Evolutionary conservation across 2,329 filamentous ascomycete genomes (phyloP).

Genomic region (Diaporthe destruens): DNA sequence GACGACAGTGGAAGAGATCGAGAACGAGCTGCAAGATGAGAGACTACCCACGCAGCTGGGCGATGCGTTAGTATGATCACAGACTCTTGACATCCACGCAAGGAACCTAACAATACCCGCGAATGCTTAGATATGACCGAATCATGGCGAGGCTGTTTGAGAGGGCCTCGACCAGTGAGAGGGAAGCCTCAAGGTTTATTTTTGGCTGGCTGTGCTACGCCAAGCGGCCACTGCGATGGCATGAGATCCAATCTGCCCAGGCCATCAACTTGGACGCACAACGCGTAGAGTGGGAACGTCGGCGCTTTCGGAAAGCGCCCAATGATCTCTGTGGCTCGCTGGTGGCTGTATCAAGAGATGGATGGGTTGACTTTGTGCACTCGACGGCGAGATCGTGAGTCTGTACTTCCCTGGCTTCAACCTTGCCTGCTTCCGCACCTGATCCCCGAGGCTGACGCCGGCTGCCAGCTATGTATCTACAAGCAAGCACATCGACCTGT

Average conservation of each 20-base stretch:
- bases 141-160: conserved; percentile 38
- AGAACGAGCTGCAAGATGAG: conserved; percentile 16
- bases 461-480: conserved; percentile 21
- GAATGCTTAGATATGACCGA: conserved; percentile 4
- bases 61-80: background rate
- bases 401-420: background rate
- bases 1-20: conserved; percentile 27
- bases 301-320: conserved; percentile 45
- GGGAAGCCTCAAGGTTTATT: conserved; percentile 45
- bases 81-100: no score
- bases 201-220: conserved; percentile 56
- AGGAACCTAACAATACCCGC: background rate
- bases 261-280: conserved; percentile 50
- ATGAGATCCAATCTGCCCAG: conserved; percentile 56
- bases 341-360: conserved; percentile 48
- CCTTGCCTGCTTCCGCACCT: no score
- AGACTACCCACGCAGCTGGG: conserved; percentile 22
- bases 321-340: conserved; percentile 54
- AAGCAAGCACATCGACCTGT: conserved; percentile 37
- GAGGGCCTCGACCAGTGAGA: conserved; percentile 47
- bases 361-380: conserved; percentile 53
- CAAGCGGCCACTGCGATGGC: conserved; percentile 54
- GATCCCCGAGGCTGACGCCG: background rate
- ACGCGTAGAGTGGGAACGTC: conserved; percentile 48
- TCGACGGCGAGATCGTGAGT: conserved; percentile 51